Base-by-base conservation (phyloP, 2,329 filamentous ascomycete species). In the Aspergillus intermedius region DNA sequence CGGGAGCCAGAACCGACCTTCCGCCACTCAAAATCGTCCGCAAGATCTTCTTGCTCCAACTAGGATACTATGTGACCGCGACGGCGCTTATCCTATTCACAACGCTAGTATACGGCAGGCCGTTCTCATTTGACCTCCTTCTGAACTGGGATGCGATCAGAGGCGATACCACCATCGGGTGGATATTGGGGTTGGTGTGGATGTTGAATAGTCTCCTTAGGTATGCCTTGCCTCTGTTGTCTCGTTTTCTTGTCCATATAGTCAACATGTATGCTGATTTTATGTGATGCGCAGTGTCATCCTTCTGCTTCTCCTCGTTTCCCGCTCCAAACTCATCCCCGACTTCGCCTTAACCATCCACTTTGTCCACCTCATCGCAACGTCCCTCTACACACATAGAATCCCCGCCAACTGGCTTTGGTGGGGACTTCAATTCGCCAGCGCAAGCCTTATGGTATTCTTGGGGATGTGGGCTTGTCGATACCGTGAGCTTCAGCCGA, bases 341-440 rank as follows among this genome's bases (percentile, higher is more conserved):
- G 93, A 98, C 71, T 98, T 97, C 67, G 88, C 89, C 28, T 75
- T 96, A 21, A 95, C 91, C 2, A 80, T 96, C 15, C 89, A 95
- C 72, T 80, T 87, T 66, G 74, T 95, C 39, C 88, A 95, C 66
- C 79, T 95, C 46, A 55, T 93, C 60, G 69, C 88, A 60, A 87
- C 88, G 23, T 84, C 83, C 17, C 67, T 95, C 30, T 95, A 95
- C 70, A 85, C 87, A 3, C 82, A 83, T 60, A 78, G 81, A 8
- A 65, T 97, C 23, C 93, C 93, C 1, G 77, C 79, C 8, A 84
- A 91, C 66, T 72, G 82, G 54, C 85, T 94, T 60, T 98, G 93
- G 93, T 98, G 93, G 91, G 74, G 72, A 2, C 67, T 87, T 1
- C 83, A 87, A 62, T 67, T 77, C 44, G 74, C 74, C 37, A 86